Evolutionary conservation across 2,329 filamentous ascomycete species (phyloP).

Genomic region (Chaetothyriales sp.): DNA sequence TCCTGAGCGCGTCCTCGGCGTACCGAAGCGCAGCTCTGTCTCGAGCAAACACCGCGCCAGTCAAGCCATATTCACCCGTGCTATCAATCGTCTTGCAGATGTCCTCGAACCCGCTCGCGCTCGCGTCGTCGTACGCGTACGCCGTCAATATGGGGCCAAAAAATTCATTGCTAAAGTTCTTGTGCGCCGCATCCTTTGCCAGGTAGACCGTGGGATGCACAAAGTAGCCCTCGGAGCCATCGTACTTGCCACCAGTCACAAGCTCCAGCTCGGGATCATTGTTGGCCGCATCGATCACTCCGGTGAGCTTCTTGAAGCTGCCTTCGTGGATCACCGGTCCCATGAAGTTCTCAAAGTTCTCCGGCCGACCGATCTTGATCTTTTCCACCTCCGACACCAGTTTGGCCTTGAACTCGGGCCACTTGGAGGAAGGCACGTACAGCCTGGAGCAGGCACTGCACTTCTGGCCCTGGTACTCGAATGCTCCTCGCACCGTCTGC

Average conservation of each 20-base stretch:
- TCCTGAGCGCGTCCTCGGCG: slow-evolving; percentile 57
- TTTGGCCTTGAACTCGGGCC: slow-evolving; percentile 53
- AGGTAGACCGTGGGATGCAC: slow-evolving; percentile 64
- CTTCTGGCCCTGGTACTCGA: slow-evolving; percentile 75
- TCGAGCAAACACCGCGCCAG: slow-evolving; percentile 60
- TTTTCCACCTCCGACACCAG: slow-evolving; percentile 50
- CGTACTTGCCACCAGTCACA: slow-evolving; percentile 57
- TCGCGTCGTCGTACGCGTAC: slow-evolving; percentile 59
- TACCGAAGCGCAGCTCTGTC: slow-evolving; percentile 52
- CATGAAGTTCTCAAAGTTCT: slow-evolving; percentile 57
- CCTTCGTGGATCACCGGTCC: slow-evolving; percentile 66
- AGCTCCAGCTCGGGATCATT: slow-evolving; percentile 53
- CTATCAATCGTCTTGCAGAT: slow-evolving; percentile 53
- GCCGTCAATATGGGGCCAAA: slow-evolving; percentile 60
- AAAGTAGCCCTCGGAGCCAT: slow-evolving; percentile 59
- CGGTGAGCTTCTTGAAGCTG: slow-evolving; percentile 61
- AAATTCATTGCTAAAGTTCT: slow-evolving; percentile 57
- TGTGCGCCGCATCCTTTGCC: slow-evolving; percentile 54
- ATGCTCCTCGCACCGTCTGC: slow-evolving; percentile 65
- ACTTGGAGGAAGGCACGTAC: slow-evolving; percentile 59
- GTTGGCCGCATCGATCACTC: slow-evolving; percentile 60
- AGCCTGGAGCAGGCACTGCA: slow-evolving; percentile 64
- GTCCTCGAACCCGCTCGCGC: slow-evolving; percentile 36
- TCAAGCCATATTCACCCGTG: slow-evolving; percentile 65
- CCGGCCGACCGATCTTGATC: slow-evolving; percentile 53